Evolutionary conservation across 495 filamentous ascomycete genomes (phyloP), one percentile per base, ranked within the genome.

Genomic region (Emericellopsis terricola): DNA sequence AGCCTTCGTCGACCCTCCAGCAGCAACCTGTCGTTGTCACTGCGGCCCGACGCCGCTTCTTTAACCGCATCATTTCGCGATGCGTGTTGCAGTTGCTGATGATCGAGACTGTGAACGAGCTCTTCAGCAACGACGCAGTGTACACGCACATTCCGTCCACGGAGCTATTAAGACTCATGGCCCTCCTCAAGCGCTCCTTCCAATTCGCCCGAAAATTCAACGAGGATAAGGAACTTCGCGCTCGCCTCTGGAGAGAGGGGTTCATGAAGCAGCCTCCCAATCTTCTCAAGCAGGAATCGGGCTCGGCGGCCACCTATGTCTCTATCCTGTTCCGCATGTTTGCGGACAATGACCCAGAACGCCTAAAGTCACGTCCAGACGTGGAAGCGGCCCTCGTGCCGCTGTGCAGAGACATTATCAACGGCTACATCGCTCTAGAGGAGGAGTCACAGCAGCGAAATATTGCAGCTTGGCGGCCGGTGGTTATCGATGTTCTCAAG

Each of bases 181-280:
- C 70, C 5, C 63, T 96, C 4, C 58, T 99, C 14, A 96, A 94
- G 55, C 87, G 89, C 56, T 84, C 76, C 28, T 96, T 91, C 57
- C 72, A 81, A 19, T 99, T 99, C 42, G 89, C 91, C 9, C 86
- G 87, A 51, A 80, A 76, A 39, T 99, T 99, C 66, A 99, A 99
- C 53, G 78, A 78, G 39, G 85, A 99, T 58, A 91, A 93, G 51
- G 91, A 94, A 40, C 62, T 99, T 18, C 73, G 89, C 14, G 92
- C 91, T 73, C 71, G 83, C 24, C 61, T 99, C 7, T 96, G 87
- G 85, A 64, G 81, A 16, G 91, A 99, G 47, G 89, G 89, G 5
- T 99, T 96, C 68, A 99, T 99, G 89, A 94, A 93, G 57, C 86
- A 94, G 50, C 91, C 91, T 20, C 89, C 89, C 3, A 99, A 99